Percentiles rank a stretch among this genome's conserved stretches.
Conservation (phyloP, 768 basidiomycete genomes). For the Tylopilus intermedius region DNA sequence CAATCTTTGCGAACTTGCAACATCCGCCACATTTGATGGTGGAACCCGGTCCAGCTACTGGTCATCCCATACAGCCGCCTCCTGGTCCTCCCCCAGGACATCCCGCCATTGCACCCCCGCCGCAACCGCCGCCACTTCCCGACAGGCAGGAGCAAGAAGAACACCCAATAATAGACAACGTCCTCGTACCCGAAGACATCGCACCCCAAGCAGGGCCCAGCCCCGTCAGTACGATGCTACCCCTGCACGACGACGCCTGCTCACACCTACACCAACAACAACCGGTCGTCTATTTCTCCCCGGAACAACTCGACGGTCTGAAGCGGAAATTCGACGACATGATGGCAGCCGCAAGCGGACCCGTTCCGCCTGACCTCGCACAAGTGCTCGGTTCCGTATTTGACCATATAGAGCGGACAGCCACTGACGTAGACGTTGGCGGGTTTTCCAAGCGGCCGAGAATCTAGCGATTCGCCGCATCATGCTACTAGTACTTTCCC, state of each 20-base stretch:
- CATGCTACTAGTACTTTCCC: not conserved
- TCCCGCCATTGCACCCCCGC: slow-evolving; percentile 10
- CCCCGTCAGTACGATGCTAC: slow-evolving; percentile 12
- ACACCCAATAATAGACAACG: slow-evolving; percentile 9
- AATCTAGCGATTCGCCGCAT: slow-evolving; percentile 9
- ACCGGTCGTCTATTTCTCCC: slow-evolving; percentile 29
- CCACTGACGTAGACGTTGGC: slow-evolving; percentile 22
- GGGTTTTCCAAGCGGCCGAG: slow-evolving; percentile 25
- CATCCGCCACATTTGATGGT: slow-evolving; percentile 20
- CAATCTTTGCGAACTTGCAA: slow-evolving; percentile 23
- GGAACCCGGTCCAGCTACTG: slow-evolving; percentile 14
- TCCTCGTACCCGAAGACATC: slow-evolving; percentile 18
- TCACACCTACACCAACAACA: slow-evolving; percentile 8
- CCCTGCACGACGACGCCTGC: not conserved
- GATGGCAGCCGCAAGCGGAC: slow-evolving; percentile 29
- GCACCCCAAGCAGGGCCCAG: slow-evolving; percentile 11
- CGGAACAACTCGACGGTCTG: slow-evolving; percentile 28
- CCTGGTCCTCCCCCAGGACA: slow-evolving; percentile 8
- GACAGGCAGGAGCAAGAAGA: slow-evolving; percentile 18
- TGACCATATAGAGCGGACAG: slow-evolving; percentile 31
- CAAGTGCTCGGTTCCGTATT: slow-evolving; percentile 31
- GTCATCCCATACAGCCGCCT: slow-evolving; percentile 9
- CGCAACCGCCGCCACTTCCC: slow-evolving; percentile 3
- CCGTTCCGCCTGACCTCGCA: slow-evolving; percentile 29
- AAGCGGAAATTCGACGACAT: slow-evolving; percentile 31